Evolutionary conservation across 345 rosid species (phyloP).

Genomic region (Noccaea caerulescens): DNA sequence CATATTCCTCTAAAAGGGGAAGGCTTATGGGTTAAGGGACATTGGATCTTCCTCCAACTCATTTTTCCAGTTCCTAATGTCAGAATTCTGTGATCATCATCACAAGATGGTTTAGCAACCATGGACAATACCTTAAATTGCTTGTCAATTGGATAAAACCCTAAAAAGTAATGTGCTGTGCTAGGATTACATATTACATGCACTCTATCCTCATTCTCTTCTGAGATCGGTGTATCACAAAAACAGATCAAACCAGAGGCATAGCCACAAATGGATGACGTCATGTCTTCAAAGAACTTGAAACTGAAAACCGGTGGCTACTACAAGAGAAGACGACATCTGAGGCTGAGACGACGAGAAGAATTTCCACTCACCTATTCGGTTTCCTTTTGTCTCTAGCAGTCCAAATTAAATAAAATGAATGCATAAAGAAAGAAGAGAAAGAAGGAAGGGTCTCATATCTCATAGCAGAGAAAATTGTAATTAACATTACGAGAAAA

Average conservation of each 20-base stretch:
- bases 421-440: not conserved
- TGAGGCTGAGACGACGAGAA: not conserved
- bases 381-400: not conserved
- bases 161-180: not conserved
- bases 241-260: not conserved
- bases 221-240: not conserved
- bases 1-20: not conserved
- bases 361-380: not conserved
- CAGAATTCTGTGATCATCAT: not conserved
- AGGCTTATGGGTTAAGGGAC: not conserved
- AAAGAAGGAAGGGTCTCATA: not conserved
- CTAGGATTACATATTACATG: not conserved
- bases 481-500: too few relatives aligned
- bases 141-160: conserved; percentile 26
- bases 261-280: not conserved
- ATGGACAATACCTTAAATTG: not conserved
- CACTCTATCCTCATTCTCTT: not conserved
- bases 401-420: not conserved
- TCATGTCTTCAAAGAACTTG: not conserved
- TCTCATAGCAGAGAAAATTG: not conserved
- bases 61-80: not conserved
- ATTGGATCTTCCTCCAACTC: not conserved
- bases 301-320: not conserved
- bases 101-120: not conserved
- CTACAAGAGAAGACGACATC: not conserved